Evolutionary conservation across 179 eudicot species (phyloP).

Genomic region (Dionaea muscipula): DNA sequence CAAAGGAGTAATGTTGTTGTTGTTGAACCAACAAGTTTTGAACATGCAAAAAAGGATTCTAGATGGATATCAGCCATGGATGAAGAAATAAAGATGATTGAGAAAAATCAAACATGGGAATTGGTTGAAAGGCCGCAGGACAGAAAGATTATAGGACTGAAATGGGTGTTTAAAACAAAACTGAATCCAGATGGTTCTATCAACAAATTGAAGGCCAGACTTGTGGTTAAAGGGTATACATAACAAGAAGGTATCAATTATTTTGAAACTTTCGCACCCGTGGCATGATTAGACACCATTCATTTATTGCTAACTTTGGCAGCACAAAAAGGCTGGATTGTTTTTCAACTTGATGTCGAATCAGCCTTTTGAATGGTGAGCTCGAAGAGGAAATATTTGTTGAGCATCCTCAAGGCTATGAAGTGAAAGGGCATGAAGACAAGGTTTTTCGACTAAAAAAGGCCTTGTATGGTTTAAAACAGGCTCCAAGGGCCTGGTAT

Average conservation of each 20-base stretch:
- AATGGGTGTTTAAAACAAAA: conserved; percentile 1
- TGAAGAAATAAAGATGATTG: conserved; percentile 9
- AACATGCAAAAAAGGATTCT: conserved; percentile 6
- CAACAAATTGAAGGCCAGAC: not conserved
- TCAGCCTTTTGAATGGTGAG: too few relatives aligned
- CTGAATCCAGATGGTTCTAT: not conserved
- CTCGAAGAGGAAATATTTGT: too few relatives aligned
- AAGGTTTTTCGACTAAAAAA: not conserved
- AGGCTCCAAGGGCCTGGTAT: conserved; percentile 8
- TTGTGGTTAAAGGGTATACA: conserved; percentile 4
- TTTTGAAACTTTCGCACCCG: too few relatives aligned
- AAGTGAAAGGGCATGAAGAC: not conserved
- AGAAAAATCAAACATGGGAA: conserved; percentile 7
- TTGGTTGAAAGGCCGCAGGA: conserved; percentile 9
- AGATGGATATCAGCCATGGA: conserved; percentile 13
- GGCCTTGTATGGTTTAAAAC: too few relatives aligned
- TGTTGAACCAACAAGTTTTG: conserved; percentile 7
- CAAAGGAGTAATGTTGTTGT: conserved; percentile 12
- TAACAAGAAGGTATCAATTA: too few relatives aligned
- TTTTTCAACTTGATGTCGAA: not conserved
- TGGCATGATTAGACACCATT: too few relatives aligned
- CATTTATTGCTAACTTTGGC: not conserved
- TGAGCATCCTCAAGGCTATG: conserved; percentile 4
- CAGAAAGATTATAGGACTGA: conserved; percentile 7
- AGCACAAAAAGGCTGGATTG: not conserved